Conservation (phyloP, 2,329 filamentous ascomycete species). For the Myrmaecium sp. region DNA sequence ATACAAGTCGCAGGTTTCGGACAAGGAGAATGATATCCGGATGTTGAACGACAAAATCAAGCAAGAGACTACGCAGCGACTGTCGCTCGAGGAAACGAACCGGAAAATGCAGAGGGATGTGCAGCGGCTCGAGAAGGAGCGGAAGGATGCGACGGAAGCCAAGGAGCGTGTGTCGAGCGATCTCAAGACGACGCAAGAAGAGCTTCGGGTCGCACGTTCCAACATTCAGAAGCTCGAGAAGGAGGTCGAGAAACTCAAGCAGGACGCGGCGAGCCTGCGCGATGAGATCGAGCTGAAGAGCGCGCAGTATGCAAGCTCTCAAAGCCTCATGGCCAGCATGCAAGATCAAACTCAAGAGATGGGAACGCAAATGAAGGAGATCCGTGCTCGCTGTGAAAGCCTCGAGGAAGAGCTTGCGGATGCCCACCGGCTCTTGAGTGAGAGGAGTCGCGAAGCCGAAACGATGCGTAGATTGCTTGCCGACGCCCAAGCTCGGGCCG, state of each 20-base stretch:
- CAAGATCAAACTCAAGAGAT: constrained; percentile 82
- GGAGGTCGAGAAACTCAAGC: constrained; percentile 48
- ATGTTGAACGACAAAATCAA: constrained; percentile 61
- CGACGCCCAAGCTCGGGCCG: constrained; percentile 71
- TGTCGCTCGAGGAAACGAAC: constrained; percentile 65
- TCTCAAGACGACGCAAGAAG: constrained; percentile 54
- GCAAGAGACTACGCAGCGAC: constrained; percentile 52
- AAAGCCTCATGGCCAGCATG: constrained; percentile 79
- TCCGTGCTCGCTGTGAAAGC: constrained; percentile 62
- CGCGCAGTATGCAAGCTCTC: constrained; percentile 70
- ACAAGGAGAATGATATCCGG: constrained; percentile 65
- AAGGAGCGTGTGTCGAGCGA: constrained; percentile 57
- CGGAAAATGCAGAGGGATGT: constrained; percentile 59
- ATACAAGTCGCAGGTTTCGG: constrained; percentile 51
- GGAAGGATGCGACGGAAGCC: constrained; percentile 57
- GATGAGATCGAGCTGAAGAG: constrained; percentile 75
- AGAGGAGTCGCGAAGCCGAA: constrained; percentile 81
- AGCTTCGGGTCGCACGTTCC: constrained; percentile 38
- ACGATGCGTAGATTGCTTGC: constrained; percentile 82
- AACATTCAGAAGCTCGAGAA: constrained; percentile 59
- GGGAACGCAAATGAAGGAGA: constrained; percentile 79
- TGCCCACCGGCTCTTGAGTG: constrained; percentile 67
- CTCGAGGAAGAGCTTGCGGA: constrained; percentile 86
- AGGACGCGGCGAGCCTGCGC: constrained; percentile 48
- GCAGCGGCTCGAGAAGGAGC: constrained; percentile 60